Base-by-base conservation (phyloP, 768 basidiomycete species). In the Tephrocybe sp. region DNA sequence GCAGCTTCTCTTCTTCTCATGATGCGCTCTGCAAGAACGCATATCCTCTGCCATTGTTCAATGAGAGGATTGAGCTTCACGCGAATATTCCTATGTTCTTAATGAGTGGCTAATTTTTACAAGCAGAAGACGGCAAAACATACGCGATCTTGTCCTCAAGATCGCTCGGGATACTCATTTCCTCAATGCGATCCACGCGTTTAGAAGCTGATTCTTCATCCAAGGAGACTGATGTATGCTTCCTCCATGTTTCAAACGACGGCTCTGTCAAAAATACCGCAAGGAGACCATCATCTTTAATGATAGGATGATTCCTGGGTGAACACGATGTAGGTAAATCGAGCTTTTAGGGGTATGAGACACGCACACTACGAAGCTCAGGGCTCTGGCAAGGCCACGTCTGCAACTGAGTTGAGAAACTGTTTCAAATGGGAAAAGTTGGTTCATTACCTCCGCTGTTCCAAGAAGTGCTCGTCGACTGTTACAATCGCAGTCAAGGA, bases 101-200 rank as follows among this genome's bases (percentile, higher is more conserved):
- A 52, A 42, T 45, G 54, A 48, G 22, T 49, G 27, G 8, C 39
- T 40, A 40, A 16, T 47, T 13, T 12, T 44, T 38, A 7, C 16
- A 37, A 39, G 21, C 16, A 10, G 7, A 41, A 22, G 23, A 16
- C 30, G 19, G 40, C 43, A 6, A 39, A 41, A 57, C 79, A 50
- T 70, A 88, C 87, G 77, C 75, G 48, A 97, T 80, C 63, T 94
- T 95, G 42, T 94, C 88, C 53, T 94, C 91, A 7, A 97, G 74
- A 67, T 97, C 93, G 51, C 88, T 84, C 3, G 95, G 95, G 45
- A 97, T 92, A 10, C 82, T 74, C 89, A 94, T 92, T 68, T 97
- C 92, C 61, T 95, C 91, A 13, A 86, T 72, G 41, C 79, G 75
- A 57, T 91, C 91, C 8, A 93, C 76, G 21, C 85, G 80, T 59